Evolutionary conservation across 345 rosid species (phyloP), one percentile per base, ranked within the genome.

Genomic region (Stellera chamaejasme): DNA sequence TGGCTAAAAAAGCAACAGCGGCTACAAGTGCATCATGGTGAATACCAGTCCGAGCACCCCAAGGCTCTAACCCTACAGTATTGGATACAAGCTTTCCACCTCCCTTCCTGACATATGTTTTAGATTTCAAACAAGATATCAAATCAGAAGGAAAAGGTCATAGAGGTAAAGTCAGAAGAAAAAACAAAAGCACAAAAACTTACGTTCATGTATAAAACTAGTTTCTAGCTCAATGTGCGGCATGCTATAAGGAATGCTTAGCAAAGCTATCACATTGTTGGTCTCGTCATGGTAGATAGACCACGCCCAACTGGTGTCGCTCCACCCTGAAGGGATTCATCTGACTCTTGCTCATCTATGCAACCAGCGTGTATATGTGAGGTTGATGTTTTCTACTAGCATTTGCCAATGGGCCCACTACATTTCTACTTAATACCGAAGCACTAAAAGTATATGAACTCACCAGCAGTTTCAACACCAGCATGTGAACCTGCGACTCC

Each of bases 401-500:
- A 15, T 28, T 36, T 16, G 25, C 11, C 23, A 2, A 11, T 25
- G 6, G 19, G 28, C 48, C 27, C 52, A 58, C 44, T 45, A 47
- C 25, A 32, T 47, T 59, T 28, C 19, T 1, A 19, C 50, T 59
- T 32, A 36, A 27, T 54, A 39, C 2, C 5, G 48, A 48, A 19
- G 54, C 62, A 14, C 32, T 41, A 32, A 36, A 61, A 43, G 56
- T 46, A 36, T 16, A 44, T 56, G 43, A 55, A 60, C 65, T 77
- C 67, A 85, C 87, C 84, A 5, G 63, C 45, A 13, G 55, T 67
- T 44, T 78, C 87, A 54, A 83, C 95, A 16, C 93, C 84, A 43
- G 96, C 82, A 72, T 94, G 88, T 58, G 70, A 73, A n/a, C 99
- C 97, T 10, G 99, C 97, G 58, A 94, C 67, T 55, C 99, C 99